A percentile compares a stretch with the other conserved stretches of the same genome.
Conservation (phyloP, 176 grass and related monocot genomes). For the Phoenix roebelenii region DNA sequence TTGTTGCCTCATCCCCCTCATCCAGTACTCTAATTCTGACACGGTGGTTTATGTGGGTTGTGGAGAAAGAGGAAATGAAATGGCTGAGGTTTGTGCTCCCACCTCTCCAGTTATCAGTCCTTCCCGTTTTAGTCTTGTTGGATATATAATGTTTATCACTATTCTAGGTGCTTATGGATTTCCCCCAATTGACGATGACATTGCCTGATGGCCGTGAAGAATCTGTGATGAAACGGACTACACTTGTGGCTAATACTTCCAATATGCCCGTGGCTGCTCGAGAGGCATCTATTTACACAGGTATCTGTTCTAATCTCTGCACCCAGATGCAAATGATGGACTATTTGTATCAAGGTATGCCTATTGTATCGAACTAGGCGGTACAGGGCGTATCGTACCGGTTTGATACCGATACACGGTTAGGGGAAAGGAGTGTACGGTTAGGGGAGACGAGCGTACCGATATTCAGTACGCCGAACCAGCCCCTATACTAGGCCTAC, state of each 20-base stretch:
- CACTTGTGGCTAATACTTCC: conserved; percentile 89
- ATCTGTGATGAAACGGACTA: conserved; percentile 82
- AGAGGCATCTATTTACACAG: conserved; percentile 93
- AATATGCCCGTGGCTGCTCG: conserved; percentile 97
- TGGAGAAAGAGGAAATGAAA: conserved; percentile 89
- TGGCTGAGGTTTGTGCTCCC: conserved; percentile 48
- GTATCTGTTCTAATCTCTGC: conserved; percentile 9
- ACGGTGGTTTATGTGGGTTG: conserved; percentile 87
- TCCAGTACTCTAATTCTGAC: conserved; percentile 87
- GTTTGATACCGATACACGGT: no score
- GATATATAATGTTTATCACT: neutral
- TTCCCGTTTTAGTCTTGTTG: no score
- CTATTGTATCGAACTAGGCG: no score
- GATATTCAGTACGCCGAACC: no score
- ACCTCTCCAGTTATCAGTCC: neutral
- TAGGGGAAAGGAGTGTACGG: no score
- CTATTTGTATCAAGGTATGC: no score
- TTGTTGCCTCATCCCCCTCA: neutral
- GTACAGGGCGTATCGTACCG: no score
- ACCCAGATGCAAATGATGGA: no score
- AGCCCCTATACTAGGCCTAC: no score
- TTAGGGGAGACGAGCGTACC: no score
- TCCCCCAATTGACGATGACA: conserved; percentile 89
- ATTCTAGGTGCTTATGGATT: conserved; percentile 77
- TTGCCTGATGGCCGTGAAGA: conserved; percentile 85